Evolutionary conservation across 306 rosid genomes (phyloP), one percentile per base, ranked within the genome.

Genomic region (Pueraria montana): DNA sequence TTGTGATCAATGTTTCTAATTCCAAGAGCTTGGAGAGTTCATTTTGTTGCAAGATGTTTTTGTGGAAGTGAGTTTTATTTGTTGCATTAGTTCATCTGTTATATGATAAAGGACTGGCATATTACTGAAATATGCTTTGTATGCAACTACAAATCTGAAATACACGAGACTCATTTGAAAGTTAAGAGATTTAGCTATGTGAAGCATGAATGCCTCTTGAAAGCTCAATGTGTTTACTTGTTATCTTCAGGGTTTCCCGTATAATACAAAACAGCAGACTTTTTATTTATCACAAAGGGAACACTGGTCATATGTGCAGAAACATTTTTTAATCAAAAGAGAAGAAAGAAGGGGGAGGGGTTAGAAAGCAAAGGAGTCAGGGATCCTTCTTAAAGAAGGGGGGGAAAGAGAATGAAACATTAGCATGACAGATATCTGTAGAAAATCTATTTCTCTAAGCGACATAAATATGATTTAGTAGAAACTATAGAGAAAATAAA

Each of bases 201-300:
- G 53, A 63, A 52, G 59, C 56, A 74, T 49, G 70, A 45, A 78
- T 67, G 36, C 72, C 79, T 76, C 58, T 30, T 76, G 69, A 77
- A 85, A 81, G 30, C 67, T 53, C 55, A 43, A 11, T 14, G 77
- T 76, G 59, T 45, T 18, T 69, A 18, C 72, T 30, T 76, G 26
- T 75, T 46, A 34, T 67, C 20, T 69, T 61, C 46, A 38, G 45
- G 46, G 71, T 40, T 42, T 67, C 61, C 23, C 4, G 11, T 70
- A 17, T 56, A 18, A 13, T 8, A 13, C 8, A 12, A 56, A 58
- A 56, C 38, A 55, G 2, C 21, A 2, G 0, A 16, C 8, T 24
- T 5, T 43, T 26, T 14, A 40, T 40, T n/a, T 17, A 16, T 59
- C 1, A 1, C 26, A 58, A 58, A 14, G 27, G 23, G 4, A 16